Percentiles rank a stretch among this genome's conserved stretches.
Conservation (phyloP, 202 grass and related monocot genomes). For the Hordeum pubiflorum region DNA sequence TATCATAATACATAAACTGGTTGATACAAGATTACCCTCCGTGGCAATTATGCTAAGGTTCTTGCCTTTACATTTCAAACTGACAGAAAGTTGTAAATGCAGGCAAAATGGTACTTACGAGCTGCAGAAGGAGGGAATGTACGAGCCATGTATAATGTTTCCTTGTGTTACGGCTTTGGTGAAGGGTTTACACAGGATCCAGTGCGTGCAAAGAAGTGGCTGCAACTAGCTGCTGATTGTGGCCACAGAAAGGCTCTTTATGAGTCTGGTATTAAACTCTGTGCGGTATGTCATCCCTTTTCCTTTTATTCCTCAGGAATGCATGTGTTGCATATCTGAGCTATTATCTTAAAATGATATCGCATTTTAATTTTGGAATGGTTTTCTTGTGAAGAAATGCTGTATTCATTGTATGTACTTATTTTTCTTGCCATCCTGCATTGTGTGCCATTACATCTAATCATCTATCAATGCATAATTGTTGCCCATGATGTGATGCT, state of each 20-base stretch:
- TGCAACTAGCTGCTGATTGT: constrained; percentile 63
- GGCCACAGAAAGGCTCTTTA: constrained; percentile 67
- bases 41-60: neutral
- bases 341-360: neutral
- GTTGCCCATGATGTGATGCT: neutral
- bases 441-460: neutral
- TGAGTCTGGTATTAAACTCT: constrained; percentile 57
- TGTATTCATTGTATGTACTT: neutral
- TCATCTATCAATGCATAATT: neutral
- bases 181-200: constrained; percentile 55
- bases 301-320: neutral
- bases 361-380: neutral
- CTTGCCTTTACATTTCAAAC: neutral
- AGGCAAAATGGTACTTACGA: constrained; percentile 69
- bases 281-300: constrained; percentile 44
- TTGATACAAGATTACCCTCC: neutral
- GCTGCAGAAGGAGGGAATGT: constrained; percentile 61
- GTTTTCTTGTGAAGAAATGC: neutral
- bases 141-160: constrained; percentile 72
- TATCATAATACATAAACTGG: neutral
- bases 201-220: constrained; percentile 44
- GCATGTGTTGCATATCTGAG: neutral
- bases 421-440: neutral
- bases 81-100: constrained; percentile 28
- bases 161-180: constrained; percentile 48